Percentiles rank a stretch among this genome's conserved stretches.
Evolutionary conservation across 148 eudicot genomes (phyloP).

Genomic region (Fallopia convolvulus): DNA sequence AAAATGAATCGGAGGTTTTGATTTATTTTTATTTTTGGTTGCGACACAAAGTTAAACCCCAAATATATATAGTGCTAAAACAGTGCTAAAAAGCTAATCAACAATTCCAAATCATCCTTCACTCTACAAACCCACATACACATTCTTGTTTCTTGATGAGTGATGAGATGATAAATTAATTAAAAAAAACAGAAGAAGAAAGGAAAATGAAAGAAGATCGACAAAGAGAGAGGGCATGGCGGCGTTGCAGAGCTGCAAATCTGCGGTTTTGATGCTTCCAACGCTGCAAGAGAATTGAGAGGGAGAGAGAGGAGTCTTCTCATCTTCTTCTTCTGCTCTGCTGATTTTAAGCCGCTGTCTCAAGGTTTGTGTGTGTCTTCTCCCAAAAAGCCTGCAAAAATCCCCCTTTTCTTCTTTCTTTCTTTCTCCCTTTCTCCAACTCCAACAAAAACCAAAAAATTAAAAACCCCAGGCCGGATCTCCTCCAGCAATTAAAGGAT

Average conservation of each 20-base stretch:
- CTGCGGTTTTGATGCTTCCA: constrained; percentile 27
- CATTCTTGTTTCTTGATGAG: background rate
- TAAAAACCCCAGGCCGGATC: background rate
- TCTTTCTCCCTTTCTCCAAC: background rate
- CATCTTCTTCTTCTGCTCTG: background rate
- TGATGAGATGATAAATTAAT: background rate
- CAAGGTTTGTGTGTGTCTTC: background rate
- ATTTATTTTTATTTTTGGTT: too few relatives aligned
- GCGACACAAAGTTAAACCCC: background rate
- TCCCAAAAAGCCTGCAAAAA: constrained; percentile 1
- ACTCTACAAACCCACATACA: too few relatives aligned
- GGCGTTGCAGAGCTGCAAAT: constrained; percentile 61
- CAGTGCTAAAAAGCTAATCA: constrained; percentile 7
- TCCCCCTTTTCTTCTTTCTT: background rate
- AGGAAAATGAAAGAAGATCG: background rate
- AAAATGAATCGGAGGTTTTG: background rate
- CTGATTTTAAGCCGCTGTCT: background rate
- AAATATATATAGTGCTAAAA: background rate
- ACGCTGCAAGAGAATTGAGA: constrained; percentile 15
- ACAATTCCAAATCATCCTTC: background rate
- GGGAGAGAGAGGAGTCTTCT: background rate
- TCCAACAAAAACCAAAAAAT: background rate
- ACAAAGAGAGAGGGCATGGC: constrained; percentile 30
- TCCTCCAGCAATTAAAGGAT: too few relatives aligned
- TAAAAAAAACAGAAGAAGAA: background rate